Conservation (phyloP, 192 early-diverging fungal genomes). For the Allomyces javanicus region DNA sequence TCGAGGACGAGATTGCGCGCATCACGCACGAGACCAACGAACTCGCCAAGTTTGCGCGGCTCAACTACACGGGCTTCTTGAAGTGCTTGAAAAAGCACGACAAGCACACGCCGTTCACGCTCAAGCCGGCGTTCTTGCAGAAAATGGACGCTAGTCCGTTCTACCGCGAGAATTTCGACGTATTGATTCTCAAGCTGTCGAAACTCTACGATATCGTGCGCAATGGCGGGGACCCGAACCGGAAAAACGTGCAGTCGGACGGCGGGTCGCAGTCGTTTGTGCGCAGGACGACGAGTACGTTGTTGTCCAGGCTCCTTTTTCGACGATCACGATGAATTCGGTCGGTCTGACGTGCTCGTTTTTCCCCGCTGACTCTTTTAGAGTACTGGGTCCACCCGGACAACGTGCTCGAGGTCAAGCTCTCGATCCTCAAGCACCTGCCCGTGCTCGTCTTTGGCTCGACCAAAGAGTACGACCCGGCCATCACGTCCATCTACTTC, state of each 20-base stretch:
- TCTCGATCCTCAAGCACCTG: slow-evolving; percentile 68
- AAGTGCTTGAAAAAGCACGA: slow-evolving; percentile 99
- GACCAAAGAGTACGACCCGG: slow-evolving; percentile 49
- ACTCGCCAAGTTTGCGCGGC: slow-evolving; percentile 48
- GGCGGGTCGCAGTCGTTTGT: slow-evolving; percentile 15
- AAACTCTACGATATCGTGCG: slow-evolving; percentile 55
- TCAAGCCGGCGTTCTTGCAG: slow-evolving; percentile 60
- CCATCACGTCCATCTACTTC: slow-evolving; percentile 82
- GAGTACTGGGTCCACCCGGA: slow-evolving; percentile 87
- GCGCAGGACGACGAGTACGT: slow-evolving; percentile 13
- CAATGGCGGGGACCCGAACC: slow-evolving; percentile 38
- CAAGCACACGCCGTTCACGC: slow-evolving; percentile 67
- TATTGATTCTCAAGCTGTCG: slow-evolving; percentile 64
- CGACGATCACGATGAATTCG: not conserved
- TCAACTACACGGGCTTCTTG: slow-evolving; percentile 67
- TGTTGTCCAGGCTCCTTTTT: not conserved
- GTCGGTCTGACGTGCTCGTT: too few relatives aligned
- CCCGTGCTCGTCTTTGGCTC: slow-evolving; percentile 74
- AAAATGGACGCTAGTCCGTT: slow-evolving; percentile 66
- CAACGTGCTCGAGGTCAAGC: slow-evolving; percentile 86
- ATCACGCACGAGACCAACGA: slow-evolving; percentile 62
- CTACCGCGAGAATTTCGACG: slow-evolving; percentile 69
- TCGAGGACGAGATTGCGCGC: slow-evolving; percentile 42
- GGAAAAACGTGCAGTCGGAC: not conserved
- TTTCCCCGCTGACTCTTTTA: too few relatives aligned